Evolutionary conservation across 2,329 filamentous ascomycete genomes (phyloP), one percentile per base, ranked within the genome.

Genomic region (Penicillium sp.): DNA sequence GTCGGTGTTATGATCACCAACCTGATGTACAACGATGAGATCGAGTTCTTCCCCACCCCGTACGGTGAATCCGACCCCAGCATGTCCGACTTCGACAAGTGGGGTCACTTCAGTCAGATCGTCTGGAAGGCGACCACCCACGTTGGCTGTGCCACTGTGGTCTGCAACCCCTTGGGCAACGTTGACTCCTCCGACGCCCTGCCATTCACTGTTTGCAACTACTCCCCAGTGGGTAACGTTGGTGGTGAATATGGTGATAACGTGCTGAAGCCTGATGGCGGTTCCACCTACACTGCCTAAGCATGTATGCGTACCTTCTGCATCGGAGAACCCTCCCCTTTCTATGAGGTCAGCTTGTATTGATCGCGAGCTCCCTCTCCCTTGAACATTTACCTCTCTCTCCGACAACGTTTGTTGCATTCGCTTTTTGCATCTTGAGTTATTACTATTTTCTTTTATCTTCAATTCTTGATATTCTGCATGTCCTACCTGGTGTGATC

Each of bases 151-250:
- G 80, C 79, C 51, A 84, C 75, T 27, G 69, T 73, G 21, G 60
- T 63, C 74, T 86, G 79, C 81, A 25, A 62, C 29, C 67, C 57
- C 53, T 72, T 83, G 44, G 71, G 67, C 51, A 78, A 79, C 61
- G 73, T 75, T 47, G 77, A 75, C 51, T 68, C 69, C 56, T 68
- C 71, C 50, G 66, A 77, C 27, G 54, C 81, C 37, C 77, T 86
- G n/a, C 87, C 84, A 77, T 92, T 86, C 81, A 93, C 90, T 29
- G 91, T 96, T 69, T 96, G 92, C 88, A 93, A 96, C 84, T 96
- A 96, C 80, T 80, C 78, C 64, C 83, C 86, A 60, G 78, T 86
- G 62, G 92, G 91, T 90, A 85, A 88, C 76, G 78, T 81, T 53
- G 76, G 65, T 14, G 80, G 78, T 58, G 72, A 82, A 65, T 88